phyloP scores from a whole-genome alignment of 2,329 filamentous ascomycete genomes.

The Ophidiomyces ophidiicola region DNA sequence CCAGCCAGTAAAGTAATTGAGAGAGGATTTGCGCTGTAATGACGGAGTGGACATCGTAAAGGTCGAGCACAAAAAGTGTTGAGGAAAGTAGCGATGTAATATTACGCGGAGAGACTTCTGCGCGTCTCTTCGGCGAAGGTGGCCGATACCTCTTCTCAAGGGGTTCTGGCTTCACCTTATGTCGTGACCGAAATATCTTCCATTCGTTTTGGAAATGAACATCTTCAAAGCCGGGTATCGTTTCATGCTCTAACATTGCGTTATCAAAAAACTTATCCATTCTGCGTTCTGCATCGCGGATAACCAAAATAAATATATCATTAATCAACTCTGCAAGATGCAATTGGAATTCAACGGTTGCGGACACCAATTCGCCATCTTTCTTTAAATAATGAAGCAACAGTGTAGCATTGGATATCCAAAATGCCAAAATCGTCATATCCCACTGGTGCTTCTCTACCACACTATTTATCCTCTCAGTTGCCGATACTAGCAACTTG shows the following conservation, averaged over 20 bases:
- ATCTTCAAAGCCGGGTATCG: slow-evolving; percentile 92
- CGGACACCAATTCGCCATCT: slow-evolving; percentile 65
- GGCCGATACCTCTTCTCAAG: slow-evolving; percentile 82
- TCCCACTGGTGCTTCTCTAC: slow-evolving; percentile 97
- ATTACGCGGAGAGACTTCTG: slow-evolving; percentile 84
- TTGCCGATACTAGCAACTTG: slow-evolving; percentile 68
- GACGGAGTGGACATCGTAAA: slow-evolving; percentile 98
- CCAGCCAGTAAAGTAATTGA: slow-evolving; percentile 91
- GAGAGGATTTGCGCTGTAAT: slow-evolving; percentile 85
- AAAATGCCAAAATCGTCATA: slow-evolving; percentile 98
- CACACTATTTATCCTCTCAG: slow-evolving; percentile 92
- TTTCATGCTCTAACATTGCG: slow-evolving; percentile 95
- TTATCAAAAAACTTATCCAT: slow-evolving; percentile 91
- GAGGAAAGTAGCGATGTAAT: slow-evolving; percentile 92
- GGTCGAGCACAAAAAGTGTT: slow-evolving; percentile 87
- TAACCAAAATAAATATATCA: slow-evolving; percentile 96
- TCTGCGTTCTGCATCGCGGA: slow-evolving; percentile 84
- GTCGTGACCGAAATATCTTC: slow-evolving; percentile 90
- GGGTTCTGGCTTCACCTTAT: slow-evolving; percentile 77
- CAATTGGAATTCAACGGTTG: slow-evolving; percentile 78
- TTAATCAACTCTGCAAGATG: slow-evolving; percentile 92
- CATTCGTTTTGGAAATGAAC: slow-evolving; percentile 97
- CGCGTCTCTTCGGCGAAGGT: slow-evolving; percentile 82
- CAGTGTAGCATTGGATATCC: slow-evolving; percentile 93
- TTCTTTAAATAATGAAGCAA: slow-evolving; percentile 96